A percentile compares a stretch with the other conserved stretches of the same genome.
Conservation (phyloP, 352 stramenopile genomes). For the Globisporangium sylvaticum region DNA sequence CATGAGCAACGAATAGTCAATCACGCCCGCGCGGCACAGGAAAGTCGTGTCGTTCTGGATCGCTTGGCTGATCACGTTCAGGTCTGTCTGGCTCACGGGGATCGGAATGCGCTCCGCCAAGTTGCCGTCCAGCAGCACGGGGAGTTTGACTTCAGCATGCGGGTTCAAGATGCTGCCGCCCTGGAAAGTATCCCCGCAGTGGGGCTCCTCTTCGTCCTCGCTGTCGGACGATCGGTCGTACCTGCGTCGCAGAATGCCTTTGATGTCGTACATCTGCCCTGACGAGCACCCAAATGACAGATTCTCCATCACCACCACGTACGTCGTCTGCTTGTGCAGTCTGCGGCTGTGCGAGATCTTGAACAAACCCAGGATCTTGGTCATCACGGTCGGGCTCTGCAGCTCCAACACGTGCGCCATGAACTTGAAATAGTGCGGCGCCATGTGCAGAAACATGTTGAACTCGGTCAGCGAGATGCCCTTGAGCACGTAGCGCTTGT, state of each 20-base stretch:
- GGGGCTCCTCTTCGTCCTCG: constrained; percentile 25
- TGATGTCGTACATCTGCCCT: constrained; percentile 86
- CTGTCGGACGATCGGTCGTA: constrained; percentile 40
- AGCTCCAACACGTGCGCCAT: constrained; percentile 63
- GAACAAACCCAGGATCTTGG: constrained; percentile 81
- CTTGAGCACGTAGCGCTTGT: constrained; percentile 84
- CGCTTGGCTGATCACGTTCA: constrained; percentile 56
- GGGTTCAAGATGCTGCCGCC: constrained; percentile 40
- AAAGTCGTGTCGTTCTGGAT: constrained; percentile 81
- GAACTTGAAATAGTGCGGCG: constrained; percentile 85
- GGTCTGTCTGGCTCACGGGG: constrained; percentile 57
- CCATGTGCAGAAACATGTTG: constrained; percentile 90
- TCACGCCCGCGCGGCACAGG: constrained; percentile 65
- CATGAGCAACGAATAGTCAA: constrained; percentile 86
- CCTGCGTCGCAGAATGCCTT: constrained; percentile 74
- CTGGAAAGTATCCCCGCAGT: constrained; percentile 26
- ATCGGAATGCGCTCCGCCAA: constrained; percentile 78
- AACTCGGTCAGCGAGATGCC: constrained; percentile 84
- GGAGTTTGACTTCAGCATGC: constrained; percentile 49
- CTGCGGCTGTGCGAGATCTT: constrained; percentile 63
- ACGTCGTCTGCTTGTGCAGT: constrained; percentile 73
- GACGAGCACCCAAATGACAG: constrained; percentile 73
- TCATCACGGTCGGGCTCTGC: constrained; percentile 64
- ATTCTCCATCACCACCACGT: constrained; percentile 87
- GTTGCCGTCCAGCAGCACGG: constrained; percentile 78